Percentiles rank a stretch among this genome's conserved stretches.
phyloP scores from a whole-genome alignment of 148 eudicot species.

The Camellia granthamiana region DNA sequence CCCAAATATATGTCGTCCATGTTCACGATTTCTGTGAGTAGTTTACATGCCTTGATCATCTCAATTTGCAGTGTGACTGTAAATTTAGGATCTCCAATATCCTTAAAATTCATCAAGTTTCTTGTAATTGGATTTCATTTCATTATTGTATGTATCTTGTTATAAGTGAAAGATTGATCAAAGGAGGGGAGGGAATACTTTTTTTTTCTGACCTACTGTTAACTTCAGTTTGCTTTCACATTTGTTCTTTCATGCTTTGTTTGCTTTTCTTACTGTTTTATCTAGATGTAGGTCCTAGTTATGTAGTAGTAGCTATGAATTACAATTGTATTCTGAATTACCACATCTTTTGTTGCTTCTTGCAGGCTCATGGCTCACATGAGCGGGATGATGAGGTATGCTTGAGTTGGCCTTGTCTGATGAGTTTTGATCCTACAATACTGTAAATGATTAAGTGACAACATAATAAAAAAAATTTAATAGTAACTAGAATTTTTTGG shows the following conservation, averaged over 20 bases:
- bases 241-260: neutral
- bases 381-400: constrained; percentile 96
- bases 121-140: neutral
- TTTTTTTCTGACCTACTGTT: neutral
- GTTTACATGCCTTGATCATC: neutral
- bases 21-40: neutral
- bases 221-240: neutral
- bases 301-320: too few species aligned
- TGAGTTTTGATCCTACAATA: neutral
- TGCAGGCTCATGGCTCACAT: constrained; percentile 82
- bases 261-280: neutral
- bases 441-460: neutral
- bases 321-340: neutral
- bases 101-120: neutral
- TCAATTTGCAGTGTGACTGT: neutral
- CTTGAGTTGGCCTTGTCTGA: constrained; percentile 12
- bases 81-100: too few species aligned
- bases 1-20: too few species aligned
- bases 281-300: neutral
- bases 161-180: neutral
- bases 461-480: neutral
- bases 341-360: constrained; percentile 14
- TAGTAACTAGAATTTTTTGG: neutral
- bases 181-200: neutral
- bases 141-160: neutral